Evolutionary conservation across 257 asterid species (phyloP), one percentile per base, ranked within the genome.

Genomic region (Henckelia pumila): DNA sequence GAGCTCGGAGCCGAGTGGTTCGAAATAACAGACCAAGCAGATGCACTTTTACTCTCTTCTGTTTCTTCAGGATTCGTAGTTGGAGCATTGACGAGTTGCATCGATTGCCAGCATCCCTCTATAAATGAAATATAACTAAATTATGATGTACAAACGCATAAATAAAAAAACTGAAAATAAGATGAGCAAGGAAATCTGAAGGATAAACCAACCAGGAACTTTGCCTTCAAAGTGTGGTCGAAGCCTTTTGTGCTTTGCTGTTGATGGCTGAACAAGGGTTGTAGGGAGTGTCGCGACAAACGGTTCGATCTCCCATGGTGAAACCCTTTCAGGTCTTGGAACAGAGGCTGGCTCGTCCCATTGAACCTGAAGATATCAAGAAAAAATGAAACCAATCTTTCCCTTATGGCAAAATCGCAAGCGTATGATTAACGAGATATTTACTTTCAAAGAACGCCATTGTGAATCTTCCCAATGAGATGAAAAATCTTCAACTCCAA

Each of bases 271-370:
- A 65, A 70, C 70, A 9, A 71, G 75, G 53, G 73, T 32, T 17
- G 81, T 52, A 4, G 92, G 89, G 20, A 69, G 19, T 4, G 95
- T 70, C 7, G 84, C 77, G 44, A 81, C 87, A 55, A 86, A 65
- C 19, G 84, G 85, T 69, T 85, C 88, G 44, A 85, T 82, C 68
- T 85, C 87, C 90, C 90, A 85, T 25, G 87, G 84, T 6, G 90
- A 85, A 64, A 85, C 84, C 72, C 80, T 73, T 23, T 80, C 88
- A 21, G 90, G 87, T 63, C 84, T 76, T 11, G 73, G 16, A 56
- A 85, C 25, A 5, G 86, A 71, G 7, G 81, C 78, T 60, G 77
- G 81, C 56, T 85, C 90, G 52, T 85, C 90, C 90, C 90, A 85
- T 44, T 78, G 87, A 70, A 80, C 83, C 87, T 84, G 78, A 29